phyloP scores from a whole-genome alignment of 768 basidiomycete genomes.

The Boletus bicolor region DNA sequence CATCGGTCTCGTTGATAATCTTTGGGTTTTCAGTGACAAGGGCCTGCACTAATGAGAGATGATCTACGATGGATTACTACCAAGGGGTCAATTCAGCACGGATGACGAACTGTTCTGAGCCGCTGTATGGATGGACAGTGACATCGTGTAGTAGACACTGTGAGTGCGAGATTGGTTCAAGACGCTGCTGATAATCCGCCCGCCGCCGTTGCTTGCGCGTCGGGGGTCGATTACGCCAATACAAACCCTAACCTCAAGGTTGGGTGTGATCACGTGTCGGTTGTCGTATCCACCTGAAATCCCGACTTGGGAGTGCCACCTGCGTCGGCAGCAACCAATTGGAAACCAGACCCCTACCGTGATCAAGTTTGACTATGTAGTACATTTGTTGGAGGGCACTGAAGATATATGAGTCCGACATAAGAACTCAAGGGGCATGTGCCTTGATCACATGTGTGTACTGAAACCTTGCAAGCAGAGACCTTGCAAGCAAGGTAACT shows the following conservation, averaged over 20 bases:
- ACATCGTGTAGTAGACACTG: constrained; percentile 30
- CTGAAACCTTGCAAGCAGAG: too few relatives aligned
- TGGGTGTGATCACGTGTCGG: constrained; percentile 14
- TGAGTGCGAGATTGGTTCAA: not conserved
- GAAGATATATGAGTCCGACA: too few relatives aligned
- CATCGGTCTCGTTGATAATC: constrained; percentile 59
- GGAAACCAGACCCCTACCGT: too few relatives aligned
- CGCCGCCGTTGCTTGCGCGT: constrained; percentile 9
- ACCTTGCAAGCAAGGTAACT: too few relatives aligned
- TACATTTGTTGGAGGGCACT: too few relatives aligned
- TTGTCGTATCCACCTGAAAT: too few relatives aligned
- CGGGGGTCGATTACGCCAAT: not conserved
- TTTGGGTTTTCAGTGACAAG: constrained; percentile 61
- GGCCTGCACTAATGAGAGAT: constrained; percentile 64
- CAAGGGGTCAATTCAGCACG: not conserved
- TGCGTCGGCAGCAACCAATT: too few relatives aligned
- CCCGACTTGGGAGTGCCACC: too few relatives aligned
- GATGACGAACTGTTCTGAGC: constrained; percentile 57
- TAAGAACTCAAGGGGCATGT: too few relatives aligned
- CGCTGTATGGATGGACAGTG: constrained; percentile 54
- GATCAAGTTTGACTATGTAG: too few relatives aligned
- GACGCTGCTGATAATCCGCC: not conserved
- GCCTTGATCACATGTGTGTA: too few relatives aligned
- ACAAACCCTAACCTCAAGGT: constrained; percentile 24
- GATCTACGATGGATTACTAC: constrained; percentile 42